phyloP scores from a whole-genome alignment of 2,329 filamentous ascomycete species.

The Penicillium occitanis region DNA sequence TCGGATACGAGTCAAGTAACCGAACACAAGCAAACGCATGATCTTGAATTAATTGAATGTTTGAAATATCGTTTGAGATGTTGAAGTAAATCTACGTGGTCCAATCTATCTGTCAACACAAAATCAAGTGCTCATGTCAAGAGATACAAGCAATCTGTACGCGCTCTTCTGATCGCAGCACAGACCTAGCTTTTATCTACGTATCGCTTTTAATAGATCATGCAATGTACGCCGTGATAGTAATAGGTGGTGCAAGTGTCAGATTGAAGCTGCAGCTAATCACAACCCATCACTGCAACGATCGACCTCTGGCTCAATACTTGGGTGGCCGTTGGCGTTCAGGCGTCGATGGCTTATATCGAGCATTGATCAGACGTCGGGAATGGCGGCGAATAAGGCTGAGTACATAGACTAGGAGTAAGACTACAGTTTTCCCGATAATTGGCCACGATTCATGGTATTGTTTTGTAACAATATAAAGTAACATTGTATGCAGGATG shows the following conservation, averaged over 20 bases:
- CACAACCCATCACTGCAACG: conserved; percentile 8
- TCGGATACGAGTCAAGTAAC: neutral
- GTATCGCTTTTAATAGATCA: neutral
- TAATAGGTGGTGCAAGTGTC: neutral
- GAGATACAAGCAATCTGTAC: conserved; percentile 2
- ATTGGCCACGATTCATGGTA: neutral
- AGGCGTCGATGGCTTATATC: neutral
- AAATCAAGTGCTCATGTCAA: conserved; percentile 4
- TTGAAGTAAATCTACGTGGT: neutral
- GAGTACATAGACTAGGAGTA: neutral
- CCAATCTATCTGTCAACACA: neutral
- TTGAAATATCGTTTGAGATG: neutral
- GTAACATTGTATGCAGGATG: neutral
- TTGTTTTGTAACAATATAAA: neutral
- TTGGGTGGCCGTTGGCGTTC: neutral
- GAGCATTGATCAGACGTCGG: neutral
- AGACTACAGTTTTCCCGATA: neutral
- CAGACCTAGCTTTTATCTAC: neutral
- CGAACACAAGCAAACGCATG: neutral
- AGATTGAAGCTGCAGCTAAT: conserved; percentile 7
- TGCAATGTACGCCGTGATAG: neutral
- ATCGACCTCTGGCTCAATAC: conserved; percentile 2
- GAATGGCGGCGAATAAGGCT: conserved; percentile 7
- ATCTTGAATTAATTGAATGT: neutral
- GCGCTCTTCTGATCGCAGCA: conserved; percentile 6